These are phyloP conservation scores for Pterulicium gracile DNA, from an alignment of 1,284 basidiomycete genomes.

Conservation along the genomic window DNA sequence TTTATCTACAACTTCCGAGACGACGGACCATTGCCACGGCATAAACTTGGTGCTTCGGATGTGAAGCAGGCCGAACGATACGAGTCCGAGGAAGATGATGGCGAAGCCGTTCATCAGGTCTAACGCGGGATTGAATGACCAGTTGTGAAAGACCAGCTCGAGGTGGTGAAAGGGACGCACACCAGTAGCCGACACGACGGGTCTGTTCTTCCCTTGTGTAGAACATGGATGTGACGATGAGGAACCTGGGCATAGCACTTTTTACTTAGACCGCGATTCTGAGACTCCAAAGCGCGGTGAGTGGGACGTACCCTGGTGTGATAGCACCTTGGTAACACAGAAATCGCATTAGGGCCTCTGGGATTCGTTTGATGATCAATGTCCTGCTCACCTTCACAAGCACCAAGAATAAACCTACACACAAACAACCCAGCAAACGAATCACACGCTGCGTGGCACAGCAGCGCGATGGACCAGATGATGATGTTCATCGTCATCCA, in stretches of 20 bases:
- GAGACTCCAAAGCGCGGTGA: too few relatives aligned
- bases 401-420: conserved; percentile 40
- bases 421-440: conserved; percentile 42
- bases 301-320: conserved; percentile 52
- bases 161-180: conserved; percentile 27
- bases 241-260: too few relatives aligned
- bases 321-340: conserved; percentile 43
- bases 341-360: neutral
- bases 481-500: conserved; percentile 52
- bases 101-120: conserved; percentile 56
- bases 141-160: neutral
- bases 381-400: conserved; percentile 31
- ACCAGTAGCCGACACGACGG: conserved; percentile 66
- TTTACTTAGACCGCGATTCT: too few relatives aligned
- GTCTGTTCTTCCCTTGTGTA: conserved; percentile 73
- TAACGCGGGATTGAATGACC: conserved; percentile 15
- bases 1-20: too few relatives aligned
- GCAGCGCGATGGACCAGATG: conserved; percentile 37
- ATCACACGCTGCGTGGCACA: conserved; percentile 41
- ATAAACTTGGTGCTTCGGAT: conserved; percentile 30
- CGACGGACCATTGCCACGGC: conserved; percentile 44
- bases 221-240: conserved; percentile 63
- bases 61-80: conserved; percentile 40
- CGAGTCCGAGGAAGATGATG: conserved; percentile 56
- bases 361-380: neutral